A percentile compares a stretch with the other conserved stretches of the same genome.
Conservation (phyloP, 73 alveolate species). For the Halteria grandinella region DNA sequence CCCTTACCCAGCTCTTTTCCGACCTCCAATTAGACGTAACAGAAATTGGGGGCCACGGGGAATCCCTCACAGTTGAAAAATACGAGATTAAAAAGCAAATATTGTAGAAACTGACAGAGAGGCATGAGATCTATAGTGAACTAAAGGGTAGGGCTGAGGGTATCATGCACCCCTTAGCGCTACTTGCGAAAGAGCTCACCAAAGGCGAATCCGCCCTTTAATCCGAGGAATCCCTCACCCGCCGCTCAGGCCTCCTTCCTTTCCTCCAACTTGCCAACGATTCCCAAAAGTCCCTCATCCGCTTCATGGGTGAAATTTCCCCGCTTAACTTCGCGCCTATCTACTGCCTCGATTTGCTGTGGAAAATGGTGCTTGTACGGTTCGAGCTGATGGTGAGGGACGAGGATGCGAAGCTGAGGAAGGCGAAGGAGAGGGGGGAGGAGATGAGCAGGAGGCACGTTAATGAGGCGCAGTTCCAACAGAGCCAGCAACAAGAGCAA, state of each 20-base stretch:
- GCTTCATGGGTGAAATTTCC: slow-evolving; percentile 14
- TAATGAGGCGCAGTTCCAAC: no score
- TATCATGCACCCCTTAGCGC: slow-evolving; percentile 7
- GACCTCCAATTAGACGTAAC: no score
- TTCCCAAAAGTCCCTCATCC: slow-evolving; percentile 1
- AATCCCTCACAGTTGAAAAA: no score
- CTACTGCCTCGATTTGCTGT: slow-evolving; percentile 23
- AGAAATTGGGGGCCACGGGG: no score
- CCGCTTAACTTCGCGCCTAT: slow-evolving; percentile 26
- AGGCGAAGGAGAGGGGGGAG: slow-evolving; percentile 2
- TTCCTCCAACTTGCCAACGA: slow-evolving; percentile 13
- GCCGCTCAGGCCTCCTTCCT: slow-evolving; percentile 8
- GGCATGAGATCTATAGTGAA: neutral
- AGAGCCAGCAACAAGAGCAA: no score
- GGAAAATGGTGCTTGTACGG: slow-evolving; percentile 38
- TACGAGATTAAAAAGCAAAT: no score
- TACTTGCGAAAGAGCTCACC: slow-evolving; percentile 28
- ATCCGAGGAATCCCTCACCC: slow-evolving; percentile 15
- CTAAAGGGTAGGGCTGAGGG: slow-evolving; percentile 23
- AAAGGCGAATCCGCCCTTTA: neutral
- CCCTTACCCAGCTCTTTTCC: no score
- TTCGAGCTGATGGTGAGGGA: slow-evolving; percentile 33
- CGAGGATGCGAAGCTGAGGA: slow-evolving; percentile 20
- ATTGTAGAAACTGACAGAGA: neutral
- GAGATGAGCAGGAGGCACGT: slow-evolving; percentile 5